These are phyloP conservation scores for Colletotrichum viniferum DNA, from an alignment of 2,329 filamentous ascomycete genomes.

Conservation along the genomic window DNA sequence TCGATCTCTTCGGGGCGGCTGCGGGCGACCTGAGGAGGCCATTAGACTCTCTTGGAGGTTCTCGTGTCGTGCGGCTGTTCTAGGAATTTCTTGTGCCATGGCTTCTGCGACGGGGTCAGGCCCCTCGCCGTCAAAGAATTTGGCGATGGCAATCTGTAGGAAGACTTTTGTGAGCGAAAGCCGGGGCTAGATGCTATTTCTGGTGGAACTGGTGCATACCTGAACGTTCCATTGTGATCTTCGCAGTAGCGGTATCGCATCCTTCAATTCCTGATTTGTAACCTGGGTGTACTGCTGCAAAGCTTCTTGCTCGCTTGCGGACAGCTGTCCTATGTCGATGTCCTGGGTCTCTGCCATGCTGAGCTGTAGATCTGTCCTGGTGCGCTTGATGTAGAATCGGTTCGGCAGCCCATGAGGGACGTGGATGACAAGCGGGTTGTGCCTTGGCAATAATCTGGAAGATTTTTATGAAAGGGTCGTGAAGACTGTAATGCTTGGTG, in stretches of 20 bases:
- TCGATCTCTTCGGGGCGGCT: constrained; percentile 25
- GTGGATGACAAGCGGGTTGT: neutral
- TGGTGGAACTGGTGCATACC: constrained; percentile 47
- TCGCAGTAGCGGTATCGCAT: constrained; percentile 79
- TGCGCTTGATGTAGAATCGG: neutral
- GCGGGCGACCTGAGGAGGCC: constrained; percentile 30
- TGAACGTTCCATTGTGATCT: constrained; percentile 97
- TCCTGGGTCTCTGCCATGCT: constrained; percentile 47
- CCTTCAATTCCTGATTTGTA: constrained; percentile 79
- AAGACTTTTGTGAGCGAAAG: neutral
- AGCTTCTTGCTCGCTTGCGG: constrained; percentile 77
- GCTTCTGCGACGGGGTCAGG: constrained; percentile 82
- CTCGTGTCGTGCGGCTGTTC: constrained; percentile 69
- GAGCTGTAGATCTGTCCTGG: neutral
- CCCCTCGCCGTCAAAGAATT: constrained; percentile 96
- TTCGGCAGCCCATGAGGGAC: neutral
- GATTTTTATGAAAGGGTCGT: neutral
- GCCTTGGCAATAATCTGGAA: neutral
- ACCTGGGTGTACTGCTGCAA: constrained; percentile 89
- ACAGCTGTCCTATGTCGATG: constrained; percentile 71
- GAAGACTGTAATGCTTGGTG: neutral
- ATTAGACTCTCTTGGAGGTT: constrained; percentile 71
- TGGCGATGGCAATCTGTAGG: constrained; percentile 85
- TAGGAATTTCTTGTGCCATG: constrained; percentile 65
- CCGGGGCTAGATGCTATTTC: neutral